These are phyloP conservation scores for Pythium insidiosum DNA, from an alignment of 352 stramenopile genomes.

Conservation along the genomic window DNA sequence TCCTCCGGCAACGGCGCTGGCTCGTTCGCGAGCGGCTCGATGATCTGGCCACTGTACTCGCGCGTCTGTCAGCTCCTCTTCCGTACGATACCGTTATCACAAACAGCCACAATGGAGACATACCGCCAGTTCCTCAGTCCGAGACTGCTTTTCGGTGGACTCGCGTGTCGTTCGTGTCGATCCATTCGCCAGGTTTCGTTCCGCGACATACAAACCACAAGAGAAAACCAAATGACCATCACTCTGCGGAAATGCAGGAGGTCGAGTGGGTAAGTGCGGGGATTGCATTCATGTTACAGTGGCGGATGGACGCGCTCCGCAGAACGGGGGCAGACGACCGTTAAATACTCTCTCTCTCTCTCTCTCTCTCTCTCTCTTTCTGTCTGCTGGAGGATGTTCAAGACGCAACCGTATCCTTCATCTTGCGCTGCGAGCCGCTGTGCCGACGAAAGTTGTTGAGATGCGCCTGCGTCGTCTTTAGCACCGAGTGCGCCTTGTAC, in stretches of 20 bases:
- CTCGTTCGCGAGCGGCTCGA: slow-evolving; percentile 13
- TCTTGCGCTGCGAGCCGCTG: slow-evolving; percentile 39
- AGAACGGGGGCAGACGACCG: too few species aligned
- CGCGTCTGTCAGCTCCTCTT: neutral
- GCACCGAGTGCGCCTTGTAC: slow-evolving; percentile 18
- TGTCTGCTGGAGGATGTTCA: too few species aligned
- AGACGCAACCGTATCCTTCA: slow-evolving; percentile 31
- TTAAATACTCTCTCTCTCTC: too few species aligned
- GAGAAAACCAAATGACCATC: too few species aligned
- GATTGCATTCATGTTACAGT: too few species aligned
- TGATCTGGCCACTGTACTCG: slow-evolving; percentile 18
- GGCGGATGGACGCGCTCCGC: too few species aligned
- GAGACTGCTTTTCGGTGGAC: slow-evolving; percentile 8
- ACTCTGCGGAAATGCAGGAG: too few species aligned
- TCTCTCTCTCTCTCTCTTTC: too few species aligned
- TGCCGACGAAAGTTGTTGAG: slow-evolving; percentile 40
- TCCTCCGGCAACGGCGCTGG: neutral
- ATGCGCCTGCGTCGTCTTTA: slow-evolving; percentile 11
- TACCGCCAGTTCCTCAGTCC: slow-evolving; percentile 29
- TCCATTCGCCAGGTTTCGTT: too few species aligned
- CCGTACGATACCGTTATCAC: neutral
- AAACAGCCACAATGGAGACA: slow-evolving; percentile 3
- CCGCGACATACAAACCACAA: too few species aligned
- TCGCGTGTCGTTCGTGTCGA: too few species aligned
- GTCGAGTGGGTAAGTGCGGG: too few species aligned